phyloP scores from a whole-genome alignment of 805 yeast genomes.

The Wickerhamiella cacticola region DNA sequence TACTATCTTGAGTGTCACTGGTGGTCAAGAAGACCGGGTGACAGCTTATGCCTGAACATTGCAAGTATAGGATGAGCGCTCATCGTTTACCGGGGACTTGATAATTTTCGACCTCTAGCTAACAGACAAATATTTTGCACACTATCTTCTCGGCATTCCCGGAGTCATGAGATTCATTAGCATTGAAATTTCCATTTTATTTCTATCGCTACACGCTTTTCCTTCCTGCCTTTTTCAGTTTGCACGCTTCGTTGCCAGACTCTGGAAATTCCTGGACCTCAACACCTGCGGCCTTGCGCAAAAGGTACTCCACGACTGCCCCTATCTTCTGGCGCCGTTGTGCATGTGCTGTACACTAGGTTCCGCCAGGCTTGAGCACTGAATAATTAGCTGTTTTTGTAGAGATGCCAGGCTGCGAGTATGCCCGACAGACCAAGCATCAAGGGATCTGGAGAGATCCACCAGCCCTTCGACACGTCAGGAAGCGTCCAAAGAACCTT shows the following conservation, averaged over 20 bases:
- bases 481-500: slow-evolving; percentile 48
- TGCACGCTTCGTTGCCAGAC: slow-evolving; percentile 8
- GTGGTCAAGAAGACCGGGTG: slow-evolving; percentile 94
- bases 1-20: slow-evolving; percentile 98
- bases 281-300: slow-evolving; percentile 9
- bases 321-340: slow-evolving; percentile 91
- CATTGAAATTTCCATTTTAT: background rate
- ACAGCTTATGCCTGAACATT: slow-evolving; percentile 66
- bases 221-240: background rate
- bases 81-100: slow-evolving; percentile 23
- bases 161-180: too few relatives aligned
- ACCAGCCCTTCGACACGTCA: slow-evolving; percentile 61
- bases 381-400: slow-evolving; percentile 33
- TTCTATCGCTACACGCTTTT: background rate
- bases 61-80: slow-evolving; percentile 44
- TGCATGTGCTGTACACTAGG: slow-evolving; percentile 87
- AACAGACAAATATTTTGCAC: background rate
- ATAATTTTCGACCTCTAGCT: slow-evolving; percentile 26
- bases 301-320: slow-evolving; percentile 10
- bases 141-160: background rate
- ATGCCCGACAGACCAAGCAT: slow-evolving; percentile 12
- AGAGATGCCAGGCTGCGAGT: slow-evolving; percentile 4
- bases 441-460: slow-evolving; percentile 38
- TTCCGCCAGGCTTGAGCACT: slow-evolving; percentile 66
- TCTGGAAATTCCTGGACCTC: background rate